Evolutionary conservation across 75 land plant species (phyloP).

Genomic region (Chamaecyparis obtusa): DNA sequence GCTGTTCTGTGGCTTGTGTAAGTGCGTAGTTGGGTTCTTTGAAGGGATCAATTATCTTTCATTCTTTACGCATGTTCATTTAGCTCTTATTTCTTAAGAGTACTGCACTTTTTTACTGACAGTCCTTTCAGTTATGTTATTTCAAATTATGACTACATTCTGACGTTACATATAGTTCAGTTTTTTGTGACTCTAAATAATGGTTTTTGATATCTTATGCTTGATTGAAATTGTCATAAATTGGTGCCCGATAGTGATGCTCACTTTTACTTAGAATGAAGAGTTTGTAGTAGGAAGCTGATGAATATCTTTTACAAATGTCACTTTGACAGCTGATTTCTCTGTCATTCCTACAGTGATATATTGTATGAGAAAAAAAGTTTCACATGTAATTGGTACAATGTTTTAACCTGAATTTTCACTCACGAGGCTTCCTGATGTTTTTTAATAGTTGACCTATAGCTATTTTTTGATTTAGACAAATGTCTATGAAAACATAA

Average conservation of each 20-base stretch:
- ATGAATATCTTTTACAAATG: neutral
- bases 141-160: neutral
- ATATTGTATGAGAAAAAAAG: neutral
- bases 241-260: neutral
- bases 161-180: neutral
- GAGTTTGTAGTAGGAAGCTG: neutral
- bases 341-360: neutral
- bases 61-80: neutral
- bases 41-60: neutral
- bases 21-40: neutral
- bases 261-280: neutral
- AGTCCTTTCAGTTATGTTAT: neutral
- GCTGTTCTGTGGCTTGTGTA: neutral
- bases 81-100: neutral
- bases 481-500: neutral
- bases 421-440: neutral
- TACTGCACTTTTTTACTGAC: neutral
- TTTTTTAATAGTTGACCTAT: neutral
- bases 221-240: neutral
- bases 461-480: neutral
- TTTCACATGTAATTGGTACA: neutral
- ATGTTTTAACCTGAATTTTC: neutral
- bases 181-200: neutral
- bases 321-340: neutral
- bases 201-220: neutral